Percentiles rank a stretch among this genome's conserved stretches.
Conservation (phyloP, 768 basidiomycete genomes). For the Coprinopsis marcescibilis region DNA sequence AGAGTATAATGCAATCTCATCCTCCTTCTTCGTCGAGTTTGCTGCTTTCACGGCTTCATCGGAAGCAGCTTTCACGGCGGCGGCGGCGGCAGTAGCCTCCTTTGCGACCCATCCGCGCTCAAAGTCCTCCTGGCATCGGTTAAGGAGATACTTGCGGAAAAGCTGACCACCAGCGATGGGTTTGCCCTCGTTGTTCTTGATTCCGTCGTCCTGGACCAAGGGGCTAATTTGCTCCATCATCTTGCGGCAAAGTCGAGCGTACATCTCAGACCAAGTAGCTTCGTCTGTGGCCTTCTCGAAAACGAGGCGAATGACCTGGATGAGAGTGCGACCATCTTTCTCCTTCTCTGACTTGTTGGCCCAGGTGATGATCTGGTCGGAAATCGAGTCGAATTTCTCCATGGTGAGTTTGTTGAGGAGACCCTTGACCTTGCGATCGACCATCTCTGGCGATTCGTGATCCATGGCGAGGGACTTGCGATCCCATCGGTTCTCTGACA, state of each 20-base stretch:
- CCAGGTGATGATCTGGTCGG: constrained; percentile 91
- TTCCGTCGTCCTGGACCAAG: constrained; percentile 84
- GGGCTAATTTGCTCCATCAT: constrained; percentile 92
- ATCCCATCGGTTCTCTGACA: constrained; percentile 83
- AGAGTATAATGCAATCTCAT: constrained; percentile 77
- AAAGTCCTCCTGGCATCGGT: constrained; percentile 97
- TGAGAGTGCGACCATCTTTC: constrained; percentile 89
- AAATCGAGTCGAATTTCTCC: constrained; percentile 95
- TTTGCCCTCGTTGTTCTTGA: constrained; percentile 75
- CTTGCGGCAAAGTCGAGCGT: constrained; percentile 90
- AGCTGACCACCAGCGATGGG: constrained; percentile 90
- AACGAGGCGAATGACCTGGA: constrained; percentile 92
- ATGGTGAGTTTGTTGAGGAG: constrained; percentile 94
- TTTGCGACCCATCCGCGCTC: constrained; percentile 92
- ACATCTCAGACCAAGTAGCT: constrained; percentile 95
- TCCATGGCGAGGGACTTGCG: constrained; percentile 43
- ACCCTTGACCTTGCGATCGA: constrained; percentile 89
- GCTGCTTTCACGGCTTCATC: constrained; percentile 75
- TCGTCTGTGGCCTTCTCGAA: constrained; percentile 98
- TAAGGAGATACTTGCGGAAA: constrained; percentile 95
- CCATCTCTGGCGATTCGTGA: constrained; percentile 71
- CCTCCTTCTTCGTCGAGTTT: constrained; percentile 49
- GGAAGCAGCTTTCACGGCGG: constrained; percentile 77
- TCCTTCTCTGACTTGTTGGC: constrained; percentile 92
- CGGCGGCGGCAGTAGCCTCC: constrained; percentile 82